Conservation (phyloP, 2,329 filamentous ascomycete species). For the Paecilomyces sp. region DNA sequence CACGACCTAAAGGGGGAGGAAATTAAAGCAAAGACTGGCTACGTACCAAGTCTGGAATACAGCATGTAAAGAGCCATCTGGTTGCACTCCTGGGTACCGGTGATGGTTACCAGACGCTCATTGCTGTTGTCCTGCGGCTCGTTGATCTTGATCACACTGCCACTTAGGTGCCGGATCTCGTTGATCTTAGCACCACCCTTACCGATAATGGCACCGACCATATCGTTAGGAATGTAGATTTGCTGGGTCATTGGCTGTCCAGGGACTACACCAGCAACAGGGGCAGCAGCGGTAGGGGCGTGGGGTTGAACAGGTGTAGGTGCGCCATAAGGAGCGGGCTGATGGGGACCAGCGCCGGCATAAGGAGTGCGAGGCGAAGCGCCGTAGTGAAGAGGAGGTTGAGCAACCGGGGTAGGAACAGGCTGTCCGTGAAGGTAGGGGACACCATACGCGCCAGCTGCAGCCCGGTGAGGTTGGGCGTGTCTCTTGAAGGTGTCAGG, state of each 20-base stretch:
- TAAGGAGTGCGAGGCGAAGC: constrained; percentile 69
- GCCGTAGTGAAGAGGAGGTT: constrained; percentile 72
- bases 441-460: constrained; percentile 63
- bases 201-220: constrained; percentile 98
- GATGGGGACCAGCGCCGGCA: constrained; percentile 70
- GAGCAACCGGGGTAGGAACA: constrained; percentile 46
- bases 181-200: constrained; percentile 99
- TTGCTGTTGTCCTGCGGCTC: constrained; percentile 99
- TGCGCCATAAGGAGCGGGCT: constrained; percentile 60
- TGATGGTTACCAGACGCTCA: constrained; percentile 93
- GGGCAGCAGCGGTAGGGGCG: constrained; percentile 57
- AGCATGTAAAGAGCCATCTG: constrained; percentile 99
- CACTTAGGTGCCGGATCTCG: constrained; percentile 92
- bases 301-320: constrained; percentile 55
- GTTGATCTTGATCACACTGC: constrained; percentile 99
- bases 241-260: constrained; percentile 90
- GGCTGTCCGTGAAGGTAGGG: constrained; percentile 66
- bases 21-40: background rate
- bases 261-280: constrained; percentile 66
- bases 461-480: constrained; percentile 65
- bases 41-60: constrained; percentile 87
- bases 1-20: background rate
- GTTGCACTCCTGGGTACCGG: constrained; percentile 96
- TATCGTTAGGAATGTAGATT: constrained; percentile 98
- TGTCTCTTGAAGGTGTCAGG: constrained; percentile 76